Base-by-base conservation (phyloP, 768 basidiomycete species). In the Lactarius hengduanensis region DNA sequence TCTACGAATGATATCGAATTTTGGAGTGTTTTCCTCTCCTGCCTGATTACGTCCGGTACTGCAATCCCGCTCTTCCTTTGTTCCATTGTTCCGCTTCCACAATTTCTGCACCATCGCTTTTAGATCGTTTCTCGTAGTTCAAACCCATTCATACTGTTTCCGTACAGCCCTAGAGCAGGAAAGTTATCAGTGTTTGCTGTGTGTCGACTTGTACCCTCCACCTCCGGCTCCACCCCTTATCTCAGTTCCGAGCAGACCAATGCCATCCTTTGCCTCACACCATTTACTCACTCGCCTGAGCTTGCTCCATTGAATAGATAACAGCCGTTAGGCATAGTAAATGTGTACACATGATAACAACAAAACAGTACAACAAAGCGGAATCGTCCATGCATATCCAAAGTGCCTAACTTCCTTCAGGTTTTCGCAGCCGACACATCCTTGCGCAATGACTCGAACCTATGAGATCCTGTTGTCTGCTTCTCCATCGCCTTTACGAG, bases 381-480 rank as follows among this genome's bases (percentile, higher is more conserved):
- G 58, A 38, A 47, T 45, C 9, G 30, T 59, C 34, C 18, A 54
- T 40, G 32, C 7, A 58, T 34, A 58, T n/a, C 22, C 28, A 9
- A 11, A 7, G 22, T 18, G 3, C 36, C 9, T 9, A 26, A 34
- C 41, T 34, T n/a, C n/a, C n/a, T n/a, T 70, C 53, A 69, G 2
- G 50, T 60, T 60, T 64, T 69, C 34, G 61, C 47, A 8, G 50
- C 4, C 20, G 55, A 4, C 10, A 53, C 38, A 41, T 57, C 62
- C 68, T 79, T 81, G 68, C 79, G 76, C 66, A 84, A 62, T 57
- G 77, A 73, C 67, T 89, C 85, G 64, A 82, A 89, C 69, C 77
- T 81, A 60, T 74, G 73, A n/a, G 82, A 79, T 90, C 87, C 38
- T 75, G 75, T n/a, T n/a, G 71, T 88, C 86, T 1, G 89, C 90